Percentiles rank a stretch among this genome's conserved stretches.
Evolutionary conservation across 805 yeast species (phyloP).

Genomic region (Starmerella tilneyi): DNA sequence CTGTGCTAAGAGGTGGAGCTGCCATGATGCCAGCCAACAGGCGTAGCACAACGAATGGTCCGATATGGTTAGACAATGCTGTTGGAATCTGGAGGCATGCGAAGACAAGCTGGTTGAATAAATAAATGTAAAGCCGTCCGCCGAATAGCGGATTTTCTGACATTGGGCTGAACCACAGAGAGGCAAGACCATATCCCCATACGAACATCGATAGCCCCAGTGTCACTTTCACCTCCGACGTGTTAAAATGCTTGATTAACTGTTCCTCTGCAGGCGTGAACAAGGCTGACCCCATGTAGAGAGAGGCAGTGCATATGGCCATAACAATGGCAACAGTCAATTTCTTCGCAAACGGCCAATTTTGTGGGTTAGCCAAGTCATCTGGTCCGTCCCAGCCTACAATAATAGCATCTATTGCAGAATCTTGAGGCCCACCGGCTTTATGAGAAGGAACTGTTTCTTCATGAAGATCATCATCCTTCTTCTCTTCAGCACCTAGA

Average conservation of each 20-base stretch:
- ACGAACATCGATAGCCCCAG: slow-evolving; percentile 47
- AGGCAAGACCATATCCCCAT: slow-evolving; percentile 52
- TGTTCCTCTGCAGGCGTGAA: slow-evolving; percentile 45
- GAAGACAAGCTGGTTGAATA: slow-evolving; percentile 39
- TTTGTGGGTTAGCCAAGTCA: slow-evolving; percentile 38
- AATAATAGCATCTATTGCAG: too few species aligned
- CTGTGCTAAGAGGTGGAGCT: slow-evolving; percentile 47
- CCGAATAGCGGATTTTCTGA: slow-evolving; percentile 38
- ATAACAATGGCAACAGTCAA: slow-evolving; percentile 34
- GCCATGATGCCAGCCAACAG: slow-evolving; percentile 47
- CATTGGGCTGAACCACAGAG: slow-evolving; percentile 46
- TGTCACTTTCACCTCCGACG: slow-evolving; percentile 37
- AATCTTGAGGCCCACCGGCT: too few species aligned
- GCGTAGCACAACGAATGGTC: slow-evolving; percentile 42
- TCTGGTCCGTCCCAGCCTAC: slow-evolving; percentile 30
- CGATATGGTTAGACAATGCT: slow-evolving; percentile 43
- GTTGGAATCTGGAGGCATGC: slow-evolving; percentile 46
- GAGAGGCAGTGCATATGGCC: slow-evolving; percentile 40
- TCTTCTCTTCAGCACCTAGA: too few species aligned
- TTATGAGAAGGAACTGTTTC: too few species aligned
- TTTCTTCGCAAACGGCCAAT: slow-evolving; percentile 44
- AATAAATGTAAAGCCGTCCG: slow-evolving; percentile 43
- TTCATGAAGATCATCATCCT: too few species aligned
- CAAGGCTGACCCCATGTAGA: slow-evolving; percentile 51
- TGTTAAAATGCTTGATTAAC: slow-evolving; percentile 35